These are phyloP conservation scores for Cyberlindnera saturnus DNA, from an alignment of 805 yeast species.

Conservation along the genomic window DNA sequence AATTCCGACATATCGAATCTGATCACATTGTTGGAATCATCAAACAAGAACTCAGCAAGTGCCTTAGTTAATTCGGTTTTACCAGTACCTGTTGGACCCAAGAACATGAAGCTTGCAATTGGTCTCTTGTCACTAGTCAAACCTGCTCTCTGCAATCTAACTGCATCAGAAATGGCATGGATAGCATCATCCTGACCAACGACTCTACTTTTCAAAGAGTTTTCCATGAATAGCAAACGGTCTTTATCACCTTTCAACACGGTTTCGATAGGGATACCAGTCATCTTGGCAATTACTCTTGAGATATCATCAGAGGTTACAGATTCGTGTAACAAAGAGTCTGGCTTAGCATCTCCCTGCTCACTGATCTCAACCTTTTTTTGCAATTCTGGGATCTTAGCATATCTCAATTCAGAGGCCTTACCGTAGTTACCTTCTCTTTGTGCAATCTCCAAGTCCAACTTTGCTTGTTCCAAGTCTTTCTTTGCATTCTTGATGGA, in stretches of 20 bases:
- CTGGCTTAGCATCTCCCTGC: conserved; percentile 26
- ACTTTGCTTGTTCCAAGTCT: conserved; percentile 76
- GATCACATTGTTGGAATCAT: conserved; percentile 78
- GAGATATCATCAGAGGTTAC: conserved; percentile 95
- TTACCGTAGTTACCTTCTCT: conserved; percentile 79
- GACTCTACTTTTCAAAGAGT: conserved; percentile 66
- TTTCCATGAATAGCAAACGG: conserved; percentile 82
- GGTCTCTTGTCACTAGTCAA: conserved; percentile 92
- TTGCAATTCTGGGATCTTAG: conserved; percentile 79
- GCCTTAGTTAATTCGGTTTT: conserved; percentile 94
- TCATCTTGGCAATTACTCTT: conserved; percentile 84
- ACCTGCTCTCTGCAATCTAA: conserved; percentile 94
- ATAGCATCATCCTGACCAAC: conserved; percentile 97
- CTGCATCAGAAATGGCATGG: conserved; percentile 85
- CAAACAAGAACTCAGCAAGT: conserved; percentile 86
- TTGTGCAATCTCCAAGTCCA: conserved; percentile 76
- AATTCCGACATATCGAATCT: conserved; percentile 98
- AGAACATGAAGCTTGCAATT: conserved; percentile 91
- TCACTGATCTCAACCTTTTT: conserved; percentile 43
- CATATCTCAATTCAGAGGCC: conserved; percentile 86
- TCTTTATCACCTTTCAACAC: conserved; percentile 94
- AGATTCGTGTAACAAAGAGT: conserved; percentile 69
- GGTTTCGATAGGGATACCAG: conserved; percentile 91
- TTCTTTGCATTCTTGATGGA: conserved; percentile 73
- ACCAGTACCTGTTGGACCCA: conserved; percentile 99